A percentile compares a stretch with the other conserved stretches of the same genome.
Conservation (phyloP, 495 filamentous ascomycete species). For the Podospora pseudocomata region DNA sequence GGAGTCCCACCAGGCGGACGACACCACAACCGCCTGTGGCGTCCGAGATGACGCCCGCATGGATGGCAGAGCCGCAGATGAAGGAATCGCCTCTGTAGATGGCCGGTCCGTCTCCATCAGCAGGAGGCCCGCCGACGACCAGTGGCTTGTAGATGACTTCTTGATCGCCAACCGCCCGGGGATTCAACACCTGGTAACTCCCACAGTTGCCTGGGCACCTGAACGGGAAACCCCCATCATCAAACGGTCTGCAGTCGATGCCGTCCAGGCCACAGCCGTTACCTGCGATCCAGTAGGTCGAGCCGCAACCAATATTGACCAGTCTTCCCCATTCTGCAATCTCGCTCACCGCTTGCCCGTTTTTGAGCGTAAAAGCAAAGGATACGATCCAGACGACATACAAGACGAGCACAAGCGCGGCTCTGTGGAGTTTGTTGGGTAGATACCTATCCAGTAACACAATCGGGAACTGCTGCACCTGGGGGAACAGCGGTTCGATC, state of each 20-base stretch:
- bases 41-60: constrained; percentile 67
- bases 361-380: constrained; percentile 63
- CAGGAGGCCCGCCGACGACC: constrained; percentile 68
- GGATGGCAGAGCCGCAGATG: constrained; percentile 76
- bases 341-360: constrained; percentile 59
- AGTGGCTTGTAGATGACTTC: constrained; percentile 66
- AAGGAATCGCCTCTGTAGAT: constrained; percentile 81
- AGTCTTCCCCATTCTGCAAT: constrained; percentile 68
- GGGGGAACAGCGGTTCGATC: constrained; percentile 67
- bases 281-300: constrained; percentile 59
- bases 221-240: constrained; percentile 64
- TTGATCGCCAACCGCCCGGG: constrained; percentile 69
- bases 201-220: constrained; percentile 75
- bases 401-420: constrained; percentile 56
- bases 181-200: constrained; percentile 62
- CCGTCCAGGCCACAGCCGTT: constrained; percentile 79
- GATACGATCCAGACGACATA: constrained; percentile 69
- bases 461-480: constrained; percentile 64
- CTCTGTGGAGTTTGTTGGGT: constrained; percentile 59
- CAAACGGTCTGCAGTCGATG: constrained; percentile 76
- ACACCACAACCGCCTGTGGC: constrained; percentile 64
- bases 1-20: constrained; percentile 16
- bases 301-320: constrained; percentile 62
- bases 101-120: constrained; percentile 39
- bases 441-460: constrained; percentile 58